A percentile compares a stretch with the other conserved stretches of the same genome.
Conservation (phyloP, 2,329 filamentous ascomycete species). For the Diplodia seriata region DNA sequence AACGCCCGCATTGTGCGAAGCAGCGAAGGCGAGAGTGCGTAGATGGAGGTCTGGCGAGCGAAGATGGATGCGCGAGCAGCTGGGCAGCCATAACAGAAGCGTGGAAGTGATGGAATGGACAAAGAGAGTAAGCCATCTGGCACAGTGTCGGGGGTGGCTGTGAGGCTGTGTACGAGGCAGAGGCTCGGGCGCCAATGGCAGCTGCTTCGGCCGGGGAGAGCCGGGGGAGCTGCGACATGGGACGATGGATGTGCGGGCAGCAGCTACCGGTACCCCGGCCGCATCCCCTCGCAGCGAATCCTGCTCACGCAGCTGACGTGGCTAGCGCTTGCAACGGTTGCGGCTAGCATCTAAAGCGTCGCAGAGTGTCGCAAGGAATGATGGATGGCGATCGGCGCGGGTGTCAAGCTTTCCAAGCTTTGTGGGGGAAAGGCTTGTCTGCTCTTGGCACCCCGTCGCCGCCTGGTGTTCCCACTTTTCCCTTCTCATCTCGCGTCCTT, state of each 20-base stretch:
- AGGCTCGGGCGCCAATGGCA: not conserved
- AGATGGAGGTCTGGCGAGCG: not conserved
- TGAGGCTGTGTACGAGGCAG: conserved; percentile 8
- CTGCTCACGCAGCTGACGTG: conserved; percentile 10
- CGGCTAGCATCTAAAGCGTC: not conserved
- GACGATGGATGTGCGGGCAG: conserved; percentile 14
- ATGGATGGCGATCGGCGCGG: too few species aligned
- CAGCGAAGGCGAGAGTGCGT: not conserved
- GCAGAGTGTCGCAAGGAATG: conserved; percentile 4
- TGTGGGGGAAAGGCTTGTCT: conserved; percentile 23
- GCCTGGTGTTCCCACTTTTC: conserved; percentile 16
- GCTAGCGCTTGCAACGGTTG: not conserved
- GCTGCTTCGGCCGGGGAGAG: conserved; percentile 2
- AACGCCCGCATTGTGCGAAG: not conserved
- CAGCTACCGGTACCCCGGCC: not conserved
- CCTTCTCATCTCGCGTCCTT: conserved; percentile 10
- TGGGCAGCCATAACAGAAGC: not conserved
- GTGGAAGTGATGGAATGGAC: too few species aligned
- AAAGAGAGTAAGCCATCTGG: not conserved
- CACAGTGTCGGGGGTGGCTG: conserved; percentile 17
- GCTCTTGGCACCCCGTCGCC: not conserved
- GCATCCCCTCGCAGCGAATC: not conserved
- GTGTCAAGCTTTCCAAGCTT: conserved; percentile 29
- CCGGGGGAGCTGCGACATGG: conserved; percentile 1
- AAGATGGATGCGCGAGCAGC: too few species aligned